A percentile compares a stretch with the other conserved stretches of the same genome.
These are phyloP conservation scores for Endocarpon pusillum DNA, from an alignment of 495 filamentous ascomycete species.

Conservation along the genomic window DNA sequence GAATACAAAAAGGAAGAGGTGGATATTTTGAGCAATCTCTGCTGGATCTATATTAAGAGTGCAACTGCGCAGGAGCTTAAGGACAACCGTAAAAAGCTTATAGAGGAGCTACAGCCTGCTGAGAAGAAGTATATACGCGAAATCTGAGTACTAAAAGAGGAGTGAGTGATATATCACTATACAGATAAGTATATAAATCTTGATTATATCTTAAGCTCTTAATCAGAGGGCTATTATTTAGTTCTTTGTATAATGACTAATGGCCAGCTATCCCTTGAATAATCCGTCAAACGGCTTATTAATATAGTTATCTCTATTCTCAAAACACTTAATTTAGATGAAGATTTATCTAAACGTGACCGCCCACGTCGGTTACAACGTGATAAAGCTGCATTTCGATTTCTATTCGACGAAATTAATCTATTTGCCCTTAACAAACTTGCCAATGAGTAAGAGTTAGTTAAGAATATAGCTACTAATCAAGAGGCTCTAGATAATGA, in stretches of 20 bases:
- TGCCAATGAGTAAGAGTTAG: too few relatives aligned
- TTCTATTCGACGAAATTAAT: not conserved
- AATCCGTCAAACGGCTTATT: too few relatives aligned
- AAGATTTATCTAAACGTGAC: not conserved
- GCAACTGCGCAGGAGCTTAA: too few relatives aligned
- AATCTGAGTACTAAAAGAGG: conserved; percentile 1
- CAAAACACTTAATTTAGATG: not conserved
- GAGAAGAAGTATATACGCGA: too few relatives aligned
- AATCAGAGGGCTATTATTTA: not conserved
- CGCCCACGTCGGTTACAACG: too few relatives aligned
- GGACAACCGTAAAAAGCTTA: not conserved
- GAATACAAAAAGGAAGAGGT: not conserved
- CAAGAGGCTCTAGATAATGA: conserved; percentile 1
- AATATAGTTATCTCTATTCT: not conserved
- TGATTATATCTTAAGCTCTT: not conserved
- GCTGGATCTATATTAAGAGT: too few relatives aligned
- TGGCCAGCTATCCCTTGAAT: too few relatives aligned
- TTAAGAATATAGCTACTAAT: not conserved
- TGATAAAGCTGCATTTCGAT: not conserved
- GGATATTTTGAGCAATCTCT: not conserved
- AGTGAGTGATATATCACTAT: not conserved
- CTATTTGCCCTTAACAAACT: not conserved
- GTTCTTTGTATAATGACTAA: not conserved
- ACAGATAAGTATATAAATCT: not conserved
- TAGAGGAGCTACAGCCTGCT: not conserved